Conservation (phyloP, 352 stramenopile genomes). For the Phytophthora crassamura region DNA sequence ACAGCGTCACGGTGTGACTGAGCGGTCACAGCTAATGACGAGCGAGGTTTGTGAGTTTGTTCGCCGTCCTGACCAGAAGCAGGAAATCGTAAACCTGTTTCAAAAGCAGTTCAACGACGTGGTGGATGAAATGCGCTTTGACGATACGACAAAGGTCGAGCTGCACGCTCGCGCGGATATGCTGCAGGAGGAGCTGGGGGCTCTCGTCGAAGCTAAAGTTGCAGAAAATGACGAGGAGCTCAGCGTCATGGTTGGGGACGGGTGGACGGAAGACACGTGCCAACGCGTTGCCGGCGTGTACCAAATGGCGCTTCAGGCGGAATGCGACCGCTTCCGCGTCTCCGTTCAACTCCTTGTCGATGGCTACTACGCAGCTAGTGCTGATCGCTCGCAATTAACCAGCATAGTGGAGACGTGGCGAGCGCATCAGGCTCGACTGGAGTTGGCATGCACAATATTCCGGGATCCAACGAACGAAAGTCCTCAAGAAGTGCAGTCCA, state of each 20-base stretch:
- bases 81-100: constrained; percentile 70
- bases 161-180: constrained; percentile 79
- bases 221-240: constrained; percentile 59
- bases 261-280: constrained; percentile 66
- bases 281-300: constrained; percentile 52
- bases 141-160: constrained; percentile 81
- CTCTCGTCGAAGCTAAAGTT: constrained; percentile 52
- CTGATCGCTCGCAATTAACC: constrained; percentile 34
- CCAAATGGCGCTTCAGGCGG: constrained; percentile 66
- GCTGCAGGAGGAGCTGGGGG: constrained; percentile 66
- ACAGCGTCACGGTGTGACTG: constrained; percentile 39
- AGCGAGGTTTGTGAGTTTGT: constrained; percentile 65
- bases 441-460: constrained; percentile 52
- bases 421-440: constrained; percentile 30
- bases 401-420: constrained; percentile 43
- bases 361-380: constrained; percentile 56
- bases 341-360: constrained; percentile 67
- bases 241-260: constrained; percentile 45
- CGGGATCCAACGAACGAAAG: constrained; percentile 36
- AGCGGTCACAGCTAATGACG: constrained; percentile 41
- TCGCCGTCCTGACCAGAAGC: constrained; percentile 69
- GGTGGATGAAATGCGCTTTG: constrained; percentile 84
- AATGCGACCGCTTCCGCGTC: constrained; percentile 76
- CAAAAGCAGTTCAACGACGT: constrained; percentile 82
- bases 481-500: constrained; percentile 18